Evolutionary conservation across 2,329 filamentous ascomycete genomes (phyloP).

Genomic region (Aspergillus sojae): DNA sequence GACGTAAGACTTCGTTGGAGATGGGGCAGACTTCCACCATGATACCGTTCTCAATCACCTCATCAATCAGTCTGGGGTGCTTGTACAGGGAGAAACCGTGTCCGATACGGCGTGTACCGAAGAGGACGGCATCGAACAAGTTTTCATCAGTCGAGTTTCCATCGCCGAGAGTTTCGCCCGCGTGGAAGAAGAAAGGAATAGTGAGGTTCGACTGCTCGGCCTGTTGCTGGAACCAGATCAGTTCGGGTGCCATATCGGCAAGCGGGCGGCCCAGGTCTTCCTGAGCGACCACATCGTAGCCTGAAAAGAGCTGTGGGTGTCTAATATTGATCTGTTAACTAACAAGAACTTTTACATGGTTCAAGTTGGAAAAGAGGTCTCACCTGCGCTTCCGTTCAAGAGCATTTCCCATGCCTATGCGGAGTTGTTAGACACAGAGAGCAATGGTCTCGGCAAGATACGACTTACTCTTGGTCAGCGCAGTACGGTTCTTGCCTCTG

Average conservation of each 20-base stretch:
- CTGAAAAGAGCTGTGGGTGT: constrained; percentile 73
- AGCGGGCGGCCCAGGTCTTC: constrained; percentile 79
- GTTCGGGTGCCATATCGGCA: constrained; percentile 72
- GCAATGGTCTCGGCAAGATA: too few species aligned
- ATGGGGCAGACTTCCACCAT: constrained; percentile 87
- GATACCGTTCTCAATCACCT: constrained; percentile 83
- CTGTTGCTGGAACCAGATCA: constrained; percentile 88
- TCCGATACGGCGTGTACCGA: constrained; percentile 82
- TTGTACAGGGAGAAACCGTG: constrained; percentile 87
- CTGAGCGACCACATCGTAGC: constrained; percentile 85
- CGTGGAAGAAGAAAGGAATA: constrained; percentile 92
- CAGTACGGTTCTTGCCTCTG: constrained; percentile 45
- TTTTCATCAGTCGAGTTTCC: constrained; percentile 77
- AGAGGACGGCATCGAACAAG: constrained; percentile 80
- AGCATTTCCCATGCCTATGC: constrained; percentile 76
- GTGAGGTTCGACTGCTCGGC: constrained; percentile 74
- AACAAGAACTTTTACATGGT: not conserved
- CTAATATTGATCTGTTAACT: not conserved
- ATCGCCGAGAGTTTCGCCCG: constrained; percentile 83
- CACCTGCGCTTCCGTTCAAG: constrained; percentile 75
- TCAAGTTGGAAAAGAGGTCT: not conserved
- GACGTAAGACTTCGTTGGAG: constrained; percentile 81
- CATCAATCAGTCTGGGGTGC: constrained; percentile 81
- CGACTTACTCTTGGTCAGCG: constrained; percentile 13
- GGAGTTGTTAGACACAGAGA: not conserved